These are phyloP conservation scores for Collybia sp. DNA, from an alignment of 768 basidiomycete genomes.

Conservation along the genomic window DNA sequence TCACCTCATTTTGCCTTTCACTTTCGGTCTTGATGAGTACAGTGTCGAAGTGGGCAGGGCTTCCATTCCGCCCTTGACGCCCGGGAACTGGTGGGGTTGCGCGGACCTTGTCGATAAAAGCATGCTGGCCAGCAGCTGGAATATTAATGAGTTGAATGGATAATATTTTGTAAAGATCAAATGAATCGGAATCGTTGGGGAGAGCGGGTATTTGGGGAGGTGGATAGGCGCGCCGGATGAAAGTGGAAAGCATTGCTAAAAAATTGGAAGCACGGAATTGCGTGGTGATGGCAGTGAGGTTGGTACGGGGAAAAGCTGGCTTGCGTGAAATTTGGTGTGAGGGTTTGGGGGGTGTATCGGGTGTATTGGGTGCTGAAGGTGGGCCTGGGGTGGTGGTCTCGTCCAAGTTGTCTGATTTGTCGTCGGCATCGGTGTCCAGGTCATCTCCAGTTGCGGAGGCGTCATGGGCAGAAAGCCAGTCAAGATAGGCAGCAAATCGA, in stretches of 20 bases:
- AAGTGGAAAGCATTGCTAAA: not conserved
- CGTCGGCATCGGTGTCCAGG: not conserved
- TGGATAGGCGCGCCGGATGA: not conserved
- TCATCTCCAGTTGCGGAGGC: not conserved
- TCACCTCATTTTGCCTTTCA: not conserved
- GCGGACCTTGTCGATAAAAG: not conserved
- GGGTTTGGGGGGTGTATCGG: not conserved
- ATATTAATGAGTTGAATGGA: not conserved
- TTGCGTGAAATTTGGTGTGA: not conserved
- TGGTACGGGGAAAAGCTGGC: not conserved
- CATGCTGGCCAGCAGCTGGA: not conserved
- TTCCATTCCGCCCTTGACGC: not conserved
- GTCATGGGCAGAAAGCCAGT: not conserved
- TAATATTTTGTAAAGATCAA: not conserved
- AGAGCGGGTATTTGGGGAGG: not conserved
- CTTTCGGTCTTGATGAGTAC: not conserved
- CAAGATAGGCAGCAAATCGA: slow-evolving; percentile 3
- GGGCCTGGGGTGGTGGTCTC: too few relatives aligned
- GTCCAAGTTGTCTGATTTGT: too few relatives aligned
- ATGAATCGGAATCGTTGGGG: not conserved
- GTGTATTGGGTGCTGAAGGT: not conserved
- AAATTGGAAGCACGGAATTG: not conserved
- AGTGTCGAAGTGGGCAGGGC: not conserved
- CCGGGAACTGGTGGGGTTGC: not conserved
- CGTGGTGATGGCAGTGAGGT: not conserved